These are phyloP conservation scores for Coniochaeta hoffmannii DNA, from an alignment of 2,329 filamentous ascomycete genomes.

Conservation along the genomic window DNA sequence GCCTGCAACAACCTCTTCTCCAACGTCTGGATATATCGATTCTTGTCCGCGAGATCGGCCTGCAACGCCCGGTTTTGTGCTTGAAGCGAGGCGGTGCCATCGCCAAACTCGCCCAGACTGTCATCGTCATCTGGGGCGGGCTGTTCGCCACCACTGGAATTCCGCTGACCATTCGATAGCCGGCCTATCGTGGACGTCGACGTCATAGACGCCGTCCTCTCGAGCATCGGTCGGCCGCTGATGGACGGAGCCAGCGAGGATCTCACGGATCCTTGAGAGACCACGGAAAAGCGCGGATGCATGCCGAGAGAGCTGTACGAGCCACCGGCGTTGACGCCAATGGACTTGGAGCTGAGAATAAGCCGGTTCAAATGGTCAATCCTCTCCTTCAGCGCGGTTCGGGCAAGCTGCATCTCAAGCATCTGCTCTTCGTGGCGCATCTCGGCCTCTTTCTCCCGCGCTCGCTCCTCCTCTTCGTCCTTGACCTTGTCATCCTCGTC, in stretches of 20 bases:
- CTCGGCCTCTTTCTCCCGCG: slow-evolving; percentile 70
- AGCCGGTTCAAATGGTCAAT: slow-evolving; percentile 95
- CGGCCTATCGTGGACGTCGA: slow-evolving; percentile 52
- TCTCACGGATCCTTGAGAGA: slow-evolving; percentile 52
- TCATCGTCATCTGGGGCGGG: slow-evolving; percentile 53
- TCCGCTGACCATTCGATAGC: slow-evolving; percentile 38
- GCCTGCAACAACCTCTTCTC: slow-evolving; percentile 91
- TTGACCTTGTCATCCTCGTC: slow-evolving; percentile 56
- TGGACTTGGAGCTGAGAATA: slow-evolving; percentile 91
- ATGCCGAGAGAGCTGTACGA: slow-evolving; percentile 61
- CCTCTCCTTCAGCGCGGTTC: slow-evolving; percentile 91
- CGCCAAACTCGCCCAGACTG: slow-evolving; percentile 72
- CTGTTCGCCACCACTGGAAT: slow-evolving; percentile 31
- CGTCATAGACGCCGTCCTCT: slow-evolving; percentile 59
- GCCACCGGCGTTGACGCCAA: slow-evolving; percentile 78
- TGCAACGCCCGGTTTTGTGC: slow-evolving; percentile 90
- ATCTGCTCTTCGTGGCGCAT: slow-evolving; percentile 93
- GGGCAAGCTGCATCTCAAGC: slow-evolving; percentile 94
- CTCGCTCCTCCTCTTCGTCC: slow-evolving; percentile 65
- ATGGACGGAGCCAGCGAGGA: slow-evolving; percentile 60
- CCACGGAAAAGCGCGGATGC: slow-evolving; percentile 43
- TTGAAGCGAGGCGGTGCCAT: slow-evolving; percentile 73
- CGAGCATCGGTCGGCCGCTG: slow-evolving; percentile 42
- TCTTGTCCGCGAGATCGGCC: slow-evolving; percentile 93
- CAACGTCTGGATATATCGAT: slow-evolving; percentile 87